Conservation (phyloP, 495 filamentous ascomycete genomes). For the Apodospora peruviana region DNA sequence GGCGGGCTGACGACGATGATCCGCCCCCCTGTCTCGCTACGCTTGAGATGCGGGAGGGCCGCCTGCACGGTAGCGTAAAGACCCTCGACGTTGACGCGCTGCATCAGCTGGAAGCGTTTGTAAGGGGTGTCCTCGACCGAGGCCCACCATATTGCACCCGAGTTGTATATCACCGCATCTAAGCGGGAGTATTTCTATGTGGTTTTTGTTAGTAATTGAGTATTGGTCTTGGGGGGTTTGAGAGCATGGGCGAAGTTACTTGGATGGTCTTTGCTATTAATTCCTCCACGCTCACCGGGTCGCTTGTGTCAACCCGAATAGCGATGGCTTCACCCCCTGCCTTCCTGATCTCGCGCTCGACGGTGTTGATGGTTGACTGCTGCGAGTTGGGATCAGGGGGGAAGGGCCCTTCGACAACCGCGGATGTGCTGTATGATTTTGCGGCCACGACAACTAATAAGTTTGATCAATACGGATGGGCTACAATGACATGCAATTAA, state of each 20-base stretch:
- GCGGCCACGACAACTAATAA: slow-evolving; percentile 68
- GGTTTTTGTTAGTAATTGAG: neutral
- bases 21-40: slow-evolving; percentile 48
- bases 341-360: slow-evolving; percentile 69
- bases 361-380: slow-evolving; percentile 76
- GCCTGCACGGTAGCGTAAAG: slow-evolving; percentile 65
- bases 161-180: slow-evolving; percentile 76
- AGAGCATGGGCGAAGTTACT: slow-evolving; percentile 16
- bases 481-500: too few species aligned
- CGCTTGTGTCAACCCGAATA: slow-evolving; percentile 65
- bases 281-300: slow-evolving; percentile 54
- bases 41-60: slow-evolving; percentile 52
- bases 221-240: neutral
- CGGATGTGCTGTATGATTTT: slow-evolving; percentile 45
- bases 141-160: slow-evolving; percentile 84
- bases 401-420: slow-evolving; percentile 48
- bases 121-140: slow-evolving; percentile 67
- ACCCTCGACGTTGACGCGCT: slow-evolving; percentile 73
- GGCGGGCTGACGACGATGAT: slow-evolving; percentile 81
- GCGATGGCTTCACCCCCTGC: slow-evolving; percentile 60
- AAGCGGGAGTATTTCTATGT: slow-evolving; percentile 53
- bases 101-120: slow-evolving; percentile 78
- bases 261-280: slow-evolving; percentile 58
- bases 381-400: slow-evolving; percentile 79
- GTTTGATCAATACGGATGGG: neutral